Conservation (phyloP, 768 basidiomycete genomes). For the Royoungia palumana region DNA sequence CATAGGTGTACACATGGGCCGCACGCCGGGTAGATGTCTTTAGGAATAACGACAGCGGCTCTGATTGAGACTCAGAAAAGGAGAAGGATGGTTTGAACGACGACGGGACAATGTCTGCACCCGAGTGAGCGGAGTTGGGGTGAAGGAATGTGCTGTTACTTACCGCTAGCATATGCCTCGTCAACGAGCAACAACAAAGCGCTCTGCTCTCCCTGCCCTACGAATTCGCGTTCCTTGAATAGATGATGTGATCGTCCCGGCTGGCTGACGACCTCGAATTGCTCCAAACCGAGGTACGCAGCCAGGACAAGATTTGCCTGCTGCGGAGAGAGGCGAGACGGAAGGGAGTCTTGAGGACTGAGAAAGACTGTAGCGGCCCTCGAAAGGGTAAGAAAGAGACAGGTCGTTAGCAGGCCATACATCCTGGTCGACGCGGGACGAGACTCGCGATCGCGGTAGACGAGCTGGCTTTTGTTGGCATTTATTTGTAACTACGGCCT, state of each 20-base stretch:
- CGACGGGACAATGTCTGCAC: constrained; percentile 56
- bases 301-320: constrained; percentile 61
- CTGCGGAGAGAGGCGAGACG: constrained; percentile 42
- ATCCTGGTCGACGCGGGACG: constrained; percentile 4
- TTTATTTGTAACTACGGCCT: constrained; percentile 17
- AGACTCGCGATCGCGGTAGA: background rate
- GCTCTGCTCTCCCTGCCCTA: constrained; percentile 52
- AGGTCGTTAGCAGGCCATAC: constrained; percentile 21
- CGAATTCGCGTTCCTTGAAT: constrained; percentile 44
- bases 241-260: constrained; percentile 19
- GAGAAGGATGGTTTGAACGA: constrained; percentile 49
- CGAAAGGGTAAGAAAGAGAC: constrained; percentile 35
- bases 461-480: constrained; percentile 10
- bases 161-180: constrained; percentile 54
- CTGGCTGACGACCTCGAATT: constrained; percentile 50
- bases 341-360: constrained; percentile 41
- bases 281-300: constrained; percentile 69
- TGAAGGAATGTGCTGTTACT: constrained; percentile 8
- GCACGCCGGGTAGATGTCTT: constrained; percentile 60
- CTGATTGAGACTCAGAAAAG: constrained; percentile 28
- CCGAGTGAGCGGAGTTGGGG: background rate
- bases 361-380: constrained; percentile 61
- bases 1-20: constrained; percentile 49
- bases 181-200: constrained; percentile 56
- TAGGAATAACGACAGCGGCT: constrained; percentile 48